Base-by-base conservation (phyloP, 1,284 basidiomycete species). In the Marasmius sp. region DNA sequence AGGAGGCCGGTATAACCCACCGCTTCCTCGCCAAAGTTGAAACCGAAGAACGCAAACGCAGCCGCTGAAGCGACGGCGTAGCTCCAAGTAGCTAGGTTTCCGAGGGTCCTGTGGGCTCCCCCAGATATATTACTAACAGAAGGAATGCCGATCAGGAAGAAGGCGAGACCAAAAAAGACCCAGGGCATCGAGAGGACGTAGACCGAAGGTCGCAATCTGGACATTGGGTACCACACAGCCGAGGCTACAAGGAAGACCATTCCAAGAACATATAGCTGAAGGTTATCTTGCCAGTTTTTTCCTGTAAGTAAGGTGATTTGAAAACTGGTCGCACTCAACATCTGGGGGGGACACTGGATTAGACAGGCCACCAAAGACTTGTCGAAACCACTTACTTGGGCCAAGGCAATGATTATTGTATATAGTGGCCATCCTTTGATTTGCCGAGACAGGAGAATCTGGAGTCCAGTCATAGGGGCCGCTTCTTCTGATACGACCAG, bases 11-110 rank as follows among this genome's bases (percentile, higher is more conserved):
- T 53, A 27, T 2, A 27, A 77, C 86, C 43, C 72, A 89, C 92
- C 37, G 94, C 94, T 83, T 96, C 94, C 79, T 97, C 94, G 76
- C 94, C 94, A 74, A 96, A 97, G 77, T 97, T 97, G 67, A 95
- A 84, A 73, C 94, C 94, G 71, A 97, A 97, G 85, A 94, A 95
- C 61, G 88, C 78, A 82, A 96, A 97, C 18, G 92, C 89, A 43
- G 92, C 94, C 9, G 94, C 89, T 36, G 94, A 96, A 12, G 91
- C 94, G 55, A 93, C 77, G 51, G 94, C 94, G 77, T 97, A 97
- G 58, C 81, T 85, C 93, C 94, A 96, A 0, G 93, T 95, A 14
- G 94, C 93, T 39, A 87, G 79, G 70, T 88, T 90, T 39, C 92
- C 82, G 50, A 96, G 77, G 58, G 83, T 83, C 43, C 81, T 79